A percentile compares a stretch with the other conserved stretches of the same genome.
phyloP scores from a whole-genome alignment of 495 filamentous ascomycete species.

The Neurospora pannonica region DNA sequence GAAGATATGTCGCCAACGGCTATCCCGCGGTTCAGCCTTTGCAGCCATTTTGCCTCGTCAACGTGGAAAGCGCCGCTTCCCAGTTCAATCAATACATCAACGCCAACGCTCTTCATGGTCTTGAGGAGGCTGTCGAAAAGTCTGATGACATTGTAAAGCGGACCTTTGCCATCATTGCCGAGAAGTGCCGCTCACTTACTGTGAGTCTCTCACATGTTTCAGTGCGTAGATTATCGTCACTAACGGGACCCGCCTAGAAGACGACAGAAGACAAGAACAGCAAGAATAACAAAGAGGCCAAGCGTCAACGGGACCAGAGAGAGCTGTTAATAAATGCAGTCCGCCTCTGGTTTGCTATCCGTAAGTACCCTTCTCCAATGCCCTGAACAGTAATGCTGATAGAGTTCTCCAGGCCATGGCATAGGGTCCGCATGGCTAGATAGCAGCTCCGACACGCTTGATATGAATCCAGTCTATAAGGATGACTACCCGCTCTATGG shows the following conservation, averaged over 20 bases:
- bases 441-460: constrained; percentile 22
- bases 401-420: constrained; percentile 8
- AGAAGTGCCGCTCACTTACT: constrained; percentile 5
- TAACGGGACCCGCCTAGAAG: not conserved
- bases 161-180: constrained; percentile 15
- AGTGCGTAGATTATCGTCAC: not conserved
- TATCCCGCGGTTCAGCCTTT: constrained; percentile 10
- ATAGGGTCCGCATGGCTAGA: constrained; percentile 29
- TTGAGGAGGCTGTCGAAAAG: constrained; percentile 6
- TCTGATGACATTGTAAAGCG: constrained; percentile 8
- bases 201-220: constrained; percentile 6
- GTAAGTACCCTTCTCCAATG: constrained; percentile 17
- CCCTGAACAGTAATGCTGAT: not conserved
- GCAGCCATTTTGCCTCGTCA: constrained; percentile 26
- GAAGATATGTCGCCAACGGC: constrained; percentile 19
- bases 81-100: constrained; percentile 26
- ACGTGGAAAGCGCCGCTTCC: constrained; percentile 20
- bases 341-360: constrained; percentile 32
- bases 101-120: constrained; percentile 13
- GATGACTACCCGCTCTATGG: constrained; percentile 14
- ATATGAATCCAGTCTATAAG: constrained; percentile 15
- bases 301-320: constrained; percentile 1
- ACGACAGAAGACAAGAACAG: not conserved
- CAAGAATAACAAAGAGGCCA: not conserved
- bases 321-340: constrained; percentile 24